Percentiles rank a stretch among this genome's conserved stretches.
These are phyloP conservation scores for Graphilbum fragrans DNA, from an alignment of 2,329 filamentous ascomycete species.

Conservation along the genomic window DNA sequence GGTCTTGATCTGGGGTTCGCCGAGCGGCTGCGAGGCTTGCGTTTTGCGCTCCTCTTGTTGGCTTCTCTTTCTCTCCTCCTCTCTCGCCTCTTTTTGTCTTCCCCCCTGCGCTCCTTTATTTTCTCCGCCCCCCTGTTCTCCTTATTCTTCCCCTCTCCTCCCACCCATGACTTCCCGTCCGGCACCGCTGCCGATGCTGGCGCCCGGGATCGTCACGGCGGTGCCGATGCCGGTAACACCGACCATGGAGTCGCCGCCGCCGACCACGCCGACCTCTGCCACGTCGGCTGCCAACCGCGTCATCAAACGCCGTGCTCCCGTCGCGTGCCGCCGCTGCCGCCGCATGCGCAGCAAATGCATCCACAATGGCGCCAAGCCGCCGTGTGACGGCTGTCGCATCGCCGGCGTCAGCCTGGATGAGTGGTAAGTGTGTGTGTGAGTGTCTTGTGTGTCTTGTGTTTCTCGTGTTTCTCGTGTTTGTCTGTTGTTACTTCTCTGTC, in stretches of 20 bases:
- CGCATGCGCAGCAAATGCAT: conserved; percentile 14
- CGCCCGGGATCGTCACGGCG: not conserved
- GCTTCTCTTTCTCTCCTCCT: no score
- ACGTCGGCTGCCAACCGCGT: conserved; percentile 1
- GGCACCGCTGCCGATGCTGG: not conserved
- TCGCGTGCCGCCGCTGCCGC: conserved; percentile 13
- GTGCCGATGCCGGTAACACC: not conserved
- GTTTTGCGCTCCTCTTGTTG: no score
- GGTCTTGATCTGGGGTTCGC: no score
- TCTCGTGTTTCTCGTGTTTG: not conserved
- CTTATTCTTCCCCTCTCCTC: not conserved
- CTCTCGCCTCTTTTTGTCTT: no score
- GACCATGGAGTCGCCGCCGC: not conserved
- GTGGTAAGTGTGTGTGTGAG: conserved; percentile 27
- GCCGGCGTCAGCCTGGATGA: conserved; percentile 34
- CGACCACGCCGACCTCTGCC: not conserved
- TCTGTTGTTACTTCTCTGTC: not conserved
- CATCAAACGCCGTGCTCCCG: conserved; percentile 12
- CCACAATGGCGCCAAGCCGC: conserved; percentile 10
- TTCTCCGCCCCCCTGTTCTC: not conserved
- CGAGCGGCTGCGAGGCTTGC: no score
- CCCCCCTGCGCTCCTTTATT: not conserved
- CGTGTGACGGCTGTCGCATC: conserved; percentile 37
- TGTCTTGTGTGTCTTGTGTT: not conserved
- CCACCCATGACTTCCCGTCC: not conserved